Base-by-base conservation (phyloP, 352 stramenopile species). In the Aphanomyces invadans region DNA sequence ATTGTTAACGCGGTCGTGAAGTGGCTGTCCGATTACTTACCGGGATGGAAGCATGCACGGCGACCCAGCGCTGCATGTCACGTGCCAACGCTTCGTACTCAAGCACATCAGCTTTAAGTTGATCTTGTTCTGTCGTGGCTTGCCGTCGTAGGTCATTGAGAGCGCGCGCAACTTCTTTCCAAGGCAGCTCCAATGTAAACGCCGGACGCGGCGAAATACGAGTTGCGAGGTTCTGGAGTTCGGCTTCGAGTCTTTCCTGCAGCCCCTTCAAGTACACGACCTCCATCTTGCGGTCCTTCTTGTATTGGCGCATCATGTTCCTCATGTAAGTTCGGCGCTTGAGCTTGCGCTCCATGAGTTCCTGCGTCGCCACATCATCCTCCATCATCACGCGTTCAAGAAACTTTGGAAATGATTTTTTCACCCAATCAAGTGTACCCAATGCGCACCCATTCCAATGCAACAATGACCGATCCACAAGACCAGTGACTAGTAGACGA, bases 221-320 rank as follows among this genome's bases (percentile, higher is more conserved):
- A 7, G 44, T 19, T 21, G 44, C 44, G 23, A 52, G 44, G 12
- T 52, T 9, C 44, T 52, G 12, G 9, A 52, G 19, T n/a, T 52
- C 44, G 12, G 12, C 12, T 25, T 52, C 44, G 7, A 52, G 44
- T 21, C 7, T 25, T 4, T 52, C 44, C 44, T 52, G 44, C 44
- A 52, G 44, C 4, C 21, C 23, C 44, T 21, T 52, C 12, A 52
- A 25, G 44, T 52, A 52, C 12, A 52, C 44, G 19, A 52, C 44
- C 44, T 52, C 44, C 44, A 52, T 52, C 44, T 52, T 52, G 9
- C 44, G 7, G 12, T 52, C 44, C 44, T 52, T 52, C 12, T 52
- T n/a, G 9, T 52, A 52, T 4, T 52, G 44, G 5, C 44, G 44
- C 44, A 52, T 52, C 19, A 52, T 52, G 44, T 52, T 52, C 12